phyloP scores from a whole-genome alignment of 495 filamentous ascomycete species.

The Pseudevernia furfuracea region DNA sequence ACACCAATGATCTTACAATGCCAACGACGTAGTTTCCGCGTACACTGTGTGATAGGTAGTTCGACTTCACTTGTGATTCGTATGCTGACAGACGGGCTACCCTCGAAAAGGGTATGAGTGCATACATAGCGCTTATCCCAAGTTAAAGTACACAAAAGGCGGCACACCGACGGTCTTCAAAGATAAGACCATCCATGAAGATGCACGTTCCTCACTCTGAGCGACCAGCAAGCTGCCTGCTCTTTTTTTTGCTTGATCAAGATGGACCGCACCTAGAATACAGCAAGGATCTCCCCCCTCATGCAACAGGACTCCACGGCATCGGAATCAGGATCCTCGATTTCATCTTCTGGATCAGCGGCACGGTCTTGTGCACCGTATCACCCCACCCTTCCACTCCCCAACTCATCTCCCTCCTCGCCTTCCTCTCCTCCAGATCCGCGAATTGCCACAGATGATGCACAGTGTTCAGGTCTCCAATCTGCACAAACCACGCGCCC shows the following conservation, averaged over 20 bases:
- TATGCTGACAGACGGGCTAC: not conserved
- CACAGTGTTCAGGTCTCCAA: slow-evolving; percentile 93
- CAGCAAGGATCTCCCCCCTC: slow-evolving; percentile 12
- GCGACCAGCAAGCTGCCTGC: not conserved
- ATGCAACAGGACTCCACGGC: slow-evolving; percentile 91
- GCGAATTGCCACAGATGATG: slow-evolving; percentile 99
- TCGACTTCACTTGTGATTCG: not conserved
- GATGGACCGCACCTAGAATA: not conserved
- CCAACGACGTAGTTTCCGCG: not conserved
- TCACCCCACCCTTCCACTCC: slow-evolving; percentile 91
- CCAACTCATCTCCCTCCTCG: slow-evolving; percentile 91
- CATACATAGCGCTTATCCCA: not conserved
- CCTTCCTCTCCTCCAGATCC: slow-evolving; percentile 85
- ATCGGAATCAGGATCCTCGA: slow-evolving; percentile 87
- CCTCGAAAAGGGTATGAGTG: not conserved
- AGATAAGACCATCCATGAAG: not conserved
- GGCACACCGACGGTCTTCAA: not conserved
- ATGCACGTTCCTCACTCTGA: not conserved
- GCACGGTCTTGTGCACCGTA: slow-evolving; percentile 97
- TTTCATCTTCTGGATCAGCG: slow-evolving; percentile 93
- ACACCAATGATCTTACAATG: not conserved
- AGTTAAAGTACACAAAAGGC: not conserved
- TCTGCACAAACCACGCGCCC: slow-evolving; percentile 97
- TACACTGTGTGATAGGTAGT: not conserved
- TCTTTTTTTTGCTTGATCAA: not conserved